Conservation (phyloP, 139 green algal genomes). For the Pleodorina starrii region DNA sequence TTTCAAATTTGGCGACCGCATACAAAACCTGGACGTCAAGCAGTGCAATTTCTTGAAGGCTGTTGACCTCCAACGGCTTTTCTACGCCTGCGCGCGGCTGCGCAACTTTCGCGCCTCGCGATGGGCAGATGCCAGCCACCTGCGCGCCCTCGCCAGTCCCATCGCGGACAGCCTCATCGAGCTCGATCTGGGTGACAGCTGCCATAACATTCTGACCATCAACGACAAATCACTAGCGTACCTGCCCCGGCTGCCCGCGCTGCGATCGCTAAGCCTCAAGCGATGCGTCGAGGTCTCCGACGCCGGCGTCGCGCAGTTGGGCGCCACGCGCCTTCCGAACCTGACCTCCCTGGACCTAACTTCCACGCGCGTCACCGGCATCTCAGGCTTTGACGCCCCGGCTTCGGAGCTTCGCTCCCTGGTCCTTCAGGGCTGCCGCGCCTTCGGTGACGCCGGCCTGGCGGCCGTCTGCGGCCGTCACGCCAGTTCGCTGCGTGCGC, state of each 20-base stretch:
- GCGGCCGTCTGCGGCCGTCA: background rate
- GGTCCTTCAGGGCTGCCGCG: background rate
- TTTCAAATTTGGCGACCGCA: background rate
- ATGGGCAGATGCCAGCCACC: background rate
- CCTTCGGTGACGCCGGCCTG: conserved; percentile 6
- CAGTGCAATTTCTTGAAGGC: background rate
- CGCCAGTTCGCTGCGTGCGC: background rate
- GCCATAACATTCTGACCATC: background rate
- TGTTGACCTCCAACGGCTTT: background rate
- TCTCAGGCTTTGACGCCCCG: background rate
- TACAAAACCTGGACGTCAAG: conserved; percentile 22
- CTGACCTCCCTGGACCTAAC: conserved; percentile 25
- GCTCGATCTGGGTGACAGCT: conserved; percentile 19
- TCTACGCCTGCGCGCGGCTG: background rate
- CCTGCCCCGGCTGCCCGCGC: background rate
- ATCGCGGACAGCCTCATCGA: background rate
- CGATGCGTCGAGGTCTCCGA: conserved; percentile 19
- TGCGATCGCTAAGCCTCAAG: background rate
- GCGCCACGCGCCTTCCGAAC: background rate
- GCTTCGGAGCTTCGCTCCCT: background rate
- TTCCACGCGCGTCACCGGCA: conserved; percentile 6
- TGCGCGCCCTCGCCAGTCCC: background rate
- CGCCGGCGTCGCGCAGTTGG: conserved; percentile 16
- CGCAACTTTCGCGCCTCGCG: background rate
- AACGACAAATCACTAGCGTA: background rate